Evolutionary conservation across 495 filamentous ascomycete genomes (phyloP).

Genomic region (Diplogelasinospora grovesii): DNA sequence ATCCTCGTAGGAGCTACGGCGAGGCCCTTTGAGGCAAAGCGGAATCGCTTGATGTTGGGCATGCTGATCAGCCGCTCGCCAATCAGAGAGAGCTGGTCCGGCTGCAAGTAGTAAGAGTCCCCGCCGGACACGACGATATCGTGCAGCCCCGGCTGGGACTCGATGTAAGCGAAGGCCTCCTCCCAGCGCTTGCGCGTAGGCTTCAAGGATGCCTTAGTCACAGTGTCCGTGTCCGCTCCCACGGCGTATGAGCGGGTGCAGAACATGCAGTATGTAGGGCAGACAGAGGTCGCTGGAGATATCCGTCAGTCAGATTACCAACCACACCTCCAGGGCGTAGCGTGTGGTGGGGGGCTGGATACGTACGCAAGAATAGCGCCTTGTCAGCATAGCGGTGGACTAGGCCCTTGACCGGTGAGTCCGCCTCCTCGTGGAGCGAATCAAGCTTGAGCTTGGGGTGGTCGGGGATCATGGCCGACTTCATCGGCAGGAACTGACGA

Average conservation of each 20-base stretch:
- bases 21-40: slow-evolving; percentile 52
- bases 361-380: slow-evolving; percentile 51
- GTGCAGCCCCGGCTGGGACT: slow-evolving; percentile 35
- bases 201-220: slow-evolving; percentile 42
- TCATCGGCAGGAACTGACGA: slow-evolving; percentile 48
- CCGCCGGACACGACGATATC: slow-evolving; percentile 56
- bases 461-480: slow-evolving; percentile 41
- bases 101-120: slow-evolving; percentile 46
- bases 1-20: slow-evolving; percentile 45
- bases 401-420: slow-evolving; percentile 42
- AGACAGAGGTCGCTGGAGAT: slow-evolving; percentile 42
- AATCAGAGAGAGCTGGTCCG: slow-evolving; percentile 28
- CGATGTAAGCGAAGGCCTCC: slow-evolving; percentile 44
- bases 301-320: neutral
- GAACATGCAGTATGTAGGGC: slow-evolving; percentile 51
- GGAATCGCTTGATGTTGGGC: slow-evolving; percentile 44
- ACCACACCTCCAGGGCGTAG: neutral
- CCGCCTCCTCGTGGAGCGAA: slow-evolving; percentile 42
- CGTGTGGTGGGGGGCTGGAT: too few species aligned
- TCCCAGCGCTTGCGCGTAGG: slow-evolving; percentile 38
- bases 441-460: slow-evolving; percentile 39
- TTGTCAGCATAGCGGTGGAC: slow-evolving; percentile 56
- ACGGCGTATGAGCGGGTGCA: slow-evolving; percentile 55
- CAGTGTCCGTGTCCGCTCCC: slow-evolving; percentile 42
- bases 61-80: slow-evolving; percentile 32